Conservation (phyloP, 176 grass and related monocot genomes). For the Hsuehochloa calcarea region DNA sequence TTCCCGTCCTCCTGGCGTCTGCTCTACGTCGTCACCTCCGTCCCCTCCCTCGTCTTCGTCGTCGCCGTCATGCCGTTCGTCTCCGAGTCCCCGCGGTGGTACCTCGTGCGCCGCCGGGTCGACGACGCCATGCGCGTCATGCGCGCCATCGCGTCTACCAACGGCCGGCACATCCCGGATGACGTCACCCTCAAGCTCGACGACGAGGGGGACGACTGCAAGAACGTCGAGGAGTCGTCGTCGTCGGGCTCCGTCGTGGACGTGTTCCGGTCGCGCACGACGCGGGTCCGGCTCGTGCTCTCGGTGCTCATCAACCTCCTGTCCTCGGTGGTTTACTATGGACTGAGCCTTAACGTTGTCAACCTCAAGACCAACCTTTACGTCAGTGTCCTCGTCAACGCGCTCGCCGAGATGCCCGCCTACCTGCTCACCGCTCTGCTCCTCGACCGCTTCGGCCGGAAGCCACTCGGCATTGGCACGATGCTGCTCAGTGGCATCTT, state of each 20-base stretch:
- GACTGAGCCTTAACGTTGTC: slow-evolving; percentile 86
- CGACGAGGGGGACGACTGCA: slow-evolving; percentile 34
- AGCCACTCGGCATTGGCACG: slow-evolving; percentile 51
- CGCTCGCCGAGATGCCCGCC: slow-evolving; percentile 69
- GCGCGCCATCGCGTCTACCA: slow-evolving; percentile 44
- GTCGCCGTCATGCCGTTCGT: slow-evolving; percentile 57
- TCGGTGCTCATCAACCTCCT: slow-evolving; percentile 60
- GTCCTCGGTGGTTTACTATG: slow-evolving; percentile 66
- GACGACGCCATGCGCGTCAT: slow-evolving; percentile 54
- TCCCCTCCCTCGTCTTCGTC: slow-evolving; percentile 60
- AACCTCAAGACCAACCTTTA: slow-evolving; percentile 93
- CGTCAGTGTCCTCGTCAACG: slow-evolving; percentile 57
- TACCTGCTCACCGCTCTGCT: slow-evolving; percentile 59
- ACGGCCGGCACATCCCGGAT: slow-evolving; percentile 45
- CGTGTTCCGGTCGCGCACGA: slow-evolving; percentile 57
- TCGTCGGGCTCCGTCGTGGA: slow-evolving; percentile 61
- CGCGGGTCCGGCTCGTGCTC: slow-evolving; percentile 51
- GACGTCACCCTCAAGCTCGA: slow-evolving; percentile 54
- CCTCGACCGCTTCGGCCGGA: slow-evolving; percentile 55
- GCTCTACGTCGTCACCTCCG: slow-evolving; percentile 72
- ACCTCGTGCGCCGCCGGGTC: slow-evolving; percentile 61
- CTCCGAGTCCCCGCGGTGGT: slow-evolving; percentile 84
- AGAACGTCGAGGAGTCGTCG: background rate
- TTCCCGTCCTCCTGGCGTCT: slow-evolving; percentile 58
- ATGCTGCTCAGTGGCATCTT: slow-evolving; percentile 70